Conservation (phyloP, 805 yeast species). For the Kazachstania taianensis region DNA sequence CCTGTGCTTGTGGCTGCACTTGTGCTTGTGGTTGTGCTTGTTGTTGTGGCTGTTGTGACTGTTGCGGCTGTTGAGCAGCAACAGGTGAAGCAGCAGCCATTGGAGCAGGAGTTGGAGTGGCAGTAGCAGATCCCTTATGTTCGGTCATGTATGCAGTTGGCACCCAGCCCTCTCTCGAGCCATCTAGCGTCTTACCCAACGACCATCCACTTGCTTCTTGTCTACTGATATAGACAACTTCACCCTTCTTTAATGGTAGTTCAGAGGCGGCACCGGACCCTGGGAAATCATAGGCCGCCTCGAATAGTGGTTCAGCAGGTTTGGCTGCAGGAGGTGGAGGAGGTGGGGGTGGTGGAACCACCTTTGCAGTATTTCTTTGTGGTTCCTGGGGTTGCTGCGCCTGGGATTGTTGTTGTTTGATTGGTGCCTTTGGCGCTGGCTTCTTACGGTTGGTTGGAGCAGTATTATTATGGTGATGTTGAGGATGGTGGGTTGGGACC, state of each 20-base stretch:
- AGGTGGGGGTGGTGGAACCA: conserved; percentile 53
- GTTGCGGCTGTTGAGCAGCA: conserved; percentile 1
- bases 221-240: conserved; percentile 58
- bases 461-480: conserved; percentile 5
- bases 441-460: conserved; percentile 36
- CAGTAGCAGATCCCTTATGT: conserved; percentile 30
- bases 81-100: conserved; percentile 2
- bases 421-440: conserved; percentile 24
- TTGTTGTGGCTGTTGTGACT: neutral
- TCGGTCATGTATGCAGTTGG: conserved; percentile 83
- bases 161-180: conserved; percentile 86
- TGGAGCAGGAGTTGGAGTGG: conserved; percentile 32
- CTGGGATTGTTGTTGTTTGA: conserved; percentile 3
- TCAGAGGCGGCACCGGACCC: conserved; percentile 80
- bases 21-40: conserved; percentile 9
- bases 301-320: conserved; percentile 66
- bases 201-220: conserved; percentile 92
- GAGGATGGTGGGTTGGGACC: conserved; percentile 16
- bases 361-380: conserved; percentile 1
- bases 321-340: conserved; percentile 53
- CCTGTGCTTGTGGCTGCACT: neutral
- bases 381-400: conserved; percentile 12
- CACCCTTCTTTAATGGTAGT: conserved; percentile 67
- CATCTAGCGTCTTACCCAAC: conserved; percentile 68
- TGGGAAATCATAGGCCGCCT: conserved; percentile 79